These are phyloP conservation scores for Fistulifera solaris DNA, from an alignment of 108 stramenopile genomes.

Conservation along the genomic window DNA sequence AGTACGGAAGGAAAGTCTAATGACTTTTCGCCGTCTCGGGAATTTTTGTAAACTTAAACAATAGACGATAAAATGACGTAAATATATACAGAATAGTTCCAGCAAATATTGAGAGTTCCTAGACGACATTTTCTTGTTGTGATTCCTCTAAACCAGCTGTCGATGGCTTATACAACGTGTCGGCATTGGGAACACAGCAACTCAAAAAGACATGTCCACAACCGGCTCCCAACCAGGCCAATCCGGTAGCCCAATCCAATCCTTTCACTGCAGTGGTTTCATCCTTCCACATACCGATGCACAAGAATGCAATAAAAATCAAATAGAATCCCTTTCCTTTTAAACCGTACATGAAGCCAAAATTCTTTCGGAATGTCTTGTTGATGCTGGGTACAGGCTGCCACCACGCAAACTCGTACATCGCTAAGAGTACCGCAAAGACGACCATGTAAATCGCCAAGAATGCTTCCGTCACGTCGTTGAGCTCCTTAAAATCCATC, in stretches of 20 bases:
- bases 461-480: slow-evolving; percentile 54
- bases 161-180: slow-evolving; percentile 45
- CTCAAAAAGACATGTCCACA: slow-evolving; percentile 45
- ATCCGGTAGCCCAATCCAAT: slow-evolving; percentile 49
- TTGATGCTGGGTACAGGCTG: slow-evolving; percentile 44
- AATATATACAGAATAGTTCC: too few relatives aligned
- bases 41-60: background rate
- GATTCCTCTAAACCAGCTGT: slow-evolving; percentile 42
- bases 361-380: slow-evolving; percentile 67
- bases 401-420: slow-evolving; percentile 87
- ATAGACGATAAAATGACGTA: too few relatives aligned
- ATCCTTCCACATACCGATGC: slow-evolving; percentile 51
- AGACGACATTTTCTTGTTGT: slow-evolving; percentile 1
- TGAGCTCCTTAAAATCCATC: slow-evolving; percentile 3
- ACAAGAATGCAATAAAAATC: slow-evolving; percentile 84
- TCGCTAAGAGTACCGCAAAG: slow-evolving; percentile 60
- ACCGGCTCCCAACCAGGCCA: slow-evolving; percentile 48
- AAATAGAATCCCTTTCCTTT: slow-evolving; percentile 70
- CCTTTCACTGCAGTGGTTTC: slow-evolving; percentile 26
- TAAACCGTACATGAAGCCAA: slow-evolving; percentile 84
- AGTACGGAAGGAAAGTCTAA: too few relatives aligned
- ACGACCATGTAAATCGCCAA: slow-evolving; percentile 79
- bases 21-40: background rate
- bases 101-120: background rate
- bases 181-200: slow-evolving; percentile 44